phyloP scores from a whole-genome alignment of 1,284 basidiomycete genomes.

The Pulchroboletus neoregius region DNA sequence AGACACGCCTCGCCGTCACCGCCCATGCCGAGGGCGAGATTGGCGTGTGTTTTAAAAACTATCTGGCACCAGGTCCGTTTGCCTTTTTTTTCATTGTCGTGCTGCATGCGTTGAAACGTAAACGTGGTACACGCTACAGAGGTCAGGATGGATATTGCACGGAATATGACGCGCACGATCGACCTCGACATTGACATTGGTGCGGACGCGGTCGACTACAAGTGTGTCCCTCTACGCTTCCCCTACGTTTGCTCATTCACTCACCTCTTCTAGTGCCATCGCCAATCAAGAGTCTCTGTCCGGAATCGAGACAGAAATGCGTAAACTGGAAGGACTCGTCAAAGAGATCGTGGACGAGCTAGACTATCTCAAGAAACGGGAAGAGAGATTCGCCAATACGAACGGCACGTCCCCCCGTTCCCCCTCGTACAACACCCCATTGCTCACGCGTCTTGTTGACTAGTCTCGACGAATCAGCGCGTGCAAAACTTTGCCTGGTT shows the following conservation, averaged over 20 bases:
- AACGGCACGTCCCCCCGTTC: slow-evolving; percentile 65
- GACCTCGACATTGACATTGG: slow-evolving; percentile 98
- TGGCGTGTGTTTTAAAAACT: slow-evolving; percentile 91
- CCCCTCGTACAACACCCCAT: background rate
- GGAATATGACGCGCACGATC: slow-evolving; percentile 59
- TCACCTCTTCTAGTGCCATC: slow-evolving; percentile 66
- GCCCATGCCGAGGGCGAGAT: slow-evolving; percentile 92
- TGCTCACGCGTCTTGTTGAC: slow-evolving; percentile 1
- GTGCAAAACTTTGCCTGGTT: slow-evolving; percentile 94
- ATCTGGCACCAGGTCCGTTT: slow-evolving; percentile 65
- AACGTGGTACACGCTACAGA: slow-evolving; percentile 21
- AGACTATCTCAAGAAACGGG: slow-evolving; percentile 86
- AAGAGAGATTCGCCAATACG: slow-evolving; percentile 87
- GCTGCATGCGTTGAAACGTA: background rate
- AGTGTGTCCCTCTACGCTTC: slow-evolving; percentile 49
- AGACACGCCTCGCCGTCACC: slow-evolving; percentile 92
- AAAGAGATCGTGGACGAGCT: slow-evolving; percentile 95
- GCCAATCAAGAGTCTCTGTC: slow-evolving; percentile 98
- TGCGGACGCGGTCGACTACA: slow-evolving; percentile 98
- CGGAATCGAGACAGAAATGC: slow-evolving; percentile 95
- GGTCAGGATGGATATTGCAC: slow-evolving; percentile 15
- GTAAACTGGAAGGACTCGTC: slow-evolving; percentile 91
- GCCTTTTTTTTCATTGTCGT: background rate
- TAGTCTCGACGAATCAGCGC: slow-evolving; percentile 88
- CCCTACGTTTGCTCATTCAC: background rate